These are phyloP conservation scores for Boletus semigastroideus DNA, from an alignment of 1,284 basidiomycete genomes.

Conservation along the genomic window DNA sequence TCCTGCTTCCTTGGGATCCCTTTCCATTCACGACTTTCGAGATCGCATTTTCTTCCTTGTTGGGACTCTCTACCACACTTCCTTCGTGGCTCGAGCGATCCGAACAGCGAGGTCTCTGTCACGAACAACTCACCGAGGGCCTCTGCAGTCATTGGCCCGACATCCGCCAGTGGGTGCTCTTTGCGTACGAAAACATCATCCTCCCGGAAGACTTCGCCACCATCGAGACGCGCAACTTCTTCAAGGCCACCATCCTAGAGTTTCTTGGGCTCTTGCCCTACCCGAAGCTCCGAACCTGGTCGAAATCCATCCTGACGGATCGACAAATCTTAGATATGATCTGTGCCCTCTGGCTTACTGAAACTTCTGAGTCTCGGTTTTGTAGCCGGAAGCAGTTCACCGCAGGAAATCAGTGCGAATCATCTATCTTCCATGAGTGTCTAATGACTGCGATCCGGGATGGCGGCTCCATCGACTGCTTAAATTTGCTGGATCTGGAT, in stretches of 20 bases:
- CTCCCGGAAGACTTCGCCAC: neutral
- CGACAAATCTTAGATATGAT: slow-evolving; percentile 29
- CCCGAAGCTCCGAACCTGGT: slow-evolving; percentile 24
- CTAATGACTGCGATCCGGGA: slow-evolving; percentile 28
- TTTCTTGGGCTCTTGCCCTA: slow-evolving; percentile 28
- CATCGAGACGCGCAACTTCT: slow-evolving; percentile 12
- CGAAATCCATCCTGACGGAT: slow-evolving; percentile 21
- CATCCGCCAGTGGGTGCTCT: slow-evolving; percentile 29
- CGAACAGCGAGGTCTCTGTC: slow-evolving; percentile 8
- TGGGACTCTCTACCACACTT: slow-evolving; percentile 22
- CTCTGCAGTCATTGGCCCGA: slow-evolving; percentile 21
- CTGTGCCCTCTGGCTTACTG: slow-evolving; percentile 30
- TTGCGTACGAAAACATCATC: slow-evolving; percentile 19
- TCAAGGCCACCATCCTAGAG: slow-evolving; percentile 25
- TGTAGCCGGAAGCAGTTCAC: slow-evolving; percentile 18
- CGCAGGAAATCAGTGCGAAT: slow-evolving; percentile 25
- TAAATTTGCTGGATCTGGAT: slow-evolving; percentile 16
- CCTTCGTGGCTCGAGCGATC: slow-evolving; percentile 6
- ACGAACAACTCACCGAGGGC: slow-evolving; percentile 11
- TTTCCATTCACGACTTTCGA: slow-evolving; percentile 3
- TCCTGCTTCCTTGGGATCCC: no score
- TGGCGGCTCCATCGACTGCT: slow-evolving; percentile 18
- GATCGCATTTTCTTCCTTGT: slow-evolving; percentile 14
- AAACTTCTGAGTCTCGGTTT: slow-evolving; percentile 22
- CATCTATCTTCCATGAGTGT: slow-evolving; percentile 26